Evolutionary conservation across 164 flowering plant species (phyloP).

Genomic region (Chloranthus sessilifolius): DNA sequence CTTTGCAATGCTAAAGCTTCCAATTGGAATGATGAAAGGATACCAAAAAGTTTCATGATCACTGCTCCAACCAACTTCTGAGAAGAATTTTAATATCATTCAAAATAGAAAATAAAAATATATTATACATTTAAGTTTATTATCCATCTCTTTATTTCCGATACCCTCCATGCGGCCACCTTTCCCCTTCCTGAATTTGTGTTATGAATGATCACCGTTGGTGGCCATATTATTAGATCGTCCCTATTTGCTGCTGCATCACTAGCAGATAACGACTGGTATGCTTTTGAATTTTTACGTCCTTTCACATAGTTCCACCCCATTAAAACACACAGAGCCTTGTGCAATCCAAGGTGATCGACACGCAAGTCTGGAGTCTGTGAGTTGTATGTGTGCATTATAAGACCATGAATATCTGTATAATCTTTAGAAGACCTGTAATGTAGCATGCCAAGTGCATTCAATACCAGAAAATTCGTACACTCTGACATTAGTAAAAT

Average conservation of each 20-base stretch:
- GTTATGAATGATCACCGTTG: conserved; percentile 80
- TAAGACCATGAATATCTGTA: conserved; percentile 71
- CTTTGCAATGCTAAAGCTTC: too few species aligned
- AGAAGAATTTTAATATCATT: background rate
- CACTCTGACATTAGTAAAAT: conserved; percentile 11
- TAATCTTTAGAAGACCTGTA: conserved; percentile 80
- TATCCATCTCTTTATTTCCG: conserved; percentile 92
- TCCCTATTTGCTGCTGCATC: conserved; percentile 71
- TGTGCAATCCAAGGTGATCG: conserved; percentile 94
- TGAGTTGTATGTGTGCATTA: conserved; percentile 84
- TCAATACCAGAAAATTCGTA: conserved; percentile 31
- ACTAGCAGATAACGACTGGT: conserved; percentile 63
- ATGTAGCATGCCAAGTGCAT: conserved; percentile 40
- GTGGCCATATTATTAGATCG: conserved; percentile 95
- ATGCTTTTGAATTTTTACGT: conserved; percentile 76
- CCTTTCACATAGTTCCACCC: conserved; percentile 76
- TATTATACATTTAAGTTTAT: conserved; percentile 73
- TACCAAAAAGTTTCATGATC: too few species aligned
- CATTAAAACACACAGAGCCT: conserved; percentile 87
- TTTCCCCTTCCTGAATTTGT: conserved; percentile 74
- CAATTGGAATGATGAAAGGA: too few species aligned
- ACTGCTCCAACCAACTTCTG: too few species aligned
- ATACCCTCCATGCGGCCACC: conserved; percentile 94
- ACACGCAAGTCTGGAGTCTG: conserved; percentile 50
- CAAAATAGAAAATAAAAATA: conserved; percentile 10